Evolutionary conservation across 1,284 basidiomycete species (phyloP), one percentile per base, ranked within the genome.

Genomic region (Golubevia sp.): DNA sequence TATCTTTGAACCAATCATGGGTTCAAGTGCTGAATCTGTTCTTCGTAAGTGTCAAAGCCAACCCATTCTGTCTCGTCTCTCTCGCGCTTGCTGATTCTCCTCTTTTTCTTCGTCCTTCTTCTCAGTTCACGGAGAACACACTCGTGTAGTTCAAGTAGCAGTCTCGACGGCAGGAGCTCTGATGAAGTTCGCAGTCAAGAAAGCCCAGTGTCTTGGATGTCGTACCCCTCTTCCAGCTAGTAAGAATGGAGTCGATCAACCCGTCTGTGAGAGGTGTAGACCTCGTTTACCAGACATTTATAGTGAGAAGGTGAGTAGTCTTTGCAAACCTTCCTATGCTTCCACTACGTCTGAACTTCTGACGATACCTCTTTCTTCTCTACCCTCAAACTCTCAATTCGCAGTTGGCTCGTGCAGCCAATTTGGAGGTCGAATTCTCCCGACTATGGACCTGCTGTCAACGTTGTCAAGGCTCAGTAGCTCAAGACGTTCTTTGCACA

Each of bases 401-500:
- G 18, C 56, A 65, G 68, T 62, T 80, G 21, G 63, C 67, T 20
- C 64, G 73, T 15, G 72, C 72, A 1, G 71, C 72, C 4, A 62
- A 71, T 55, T 61, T 75, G 21, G 80, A 83, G 56, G 71, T 79
- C 24, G 79, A 82, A 56, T 83, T 79, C 24, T 76, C 77, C 2
- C 69, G 80, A 2, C 62, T 83, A 25, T 83, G 80, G 80, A 82
- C 79, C 13, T 80, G 79, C 62, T 83, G 80, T 51, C 80, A 83
- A 66, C 71, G 80, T 6, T 83, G 80, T 59, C 76, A 79, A 58
- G 79, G 80, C 18, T 76, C 74, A 27, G 61, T 83, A 61, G 70
- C 80, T 3, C 74, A 96, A 90, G 96, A 99, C 79, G 96, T 98
- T 20, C 87, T 99, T 48, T 99, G 96, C 80, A 92, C 92, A 0